Conservation (phyloP, 2,329 filamentous ascomycete genomes). For the Colletotrichum lupini region DNA sequence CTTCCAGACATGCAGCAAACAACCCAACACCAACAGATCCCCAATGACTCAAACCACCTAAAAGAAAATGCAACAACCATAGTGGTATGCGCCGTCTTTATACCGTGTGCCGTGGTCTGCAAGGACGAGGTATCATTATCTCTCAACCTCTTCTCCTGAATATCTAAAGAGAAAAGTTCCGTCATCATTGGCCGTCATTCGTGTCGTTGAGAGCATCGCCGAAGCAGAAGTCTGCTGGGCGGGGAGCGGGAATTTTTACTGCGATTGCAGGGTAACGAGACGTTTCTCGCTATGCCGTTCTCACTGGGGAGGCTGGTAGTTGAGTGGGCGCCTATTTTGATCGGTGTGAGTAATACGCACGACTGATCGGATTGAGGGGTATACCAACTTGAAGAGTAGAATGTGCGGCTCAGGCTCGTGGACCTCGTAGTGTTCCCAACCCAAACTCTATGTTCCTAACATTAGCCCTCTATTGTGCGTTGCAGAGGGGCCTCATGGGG, state of each 20-base stretch:
- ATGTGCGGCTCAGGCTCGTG: slow-evolving; percentile 99
- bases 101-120: slow-evolving; percentile 28
- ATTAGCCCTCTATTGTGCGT: slow-evolving; percentile 13
- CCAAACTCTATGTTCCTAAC: slow-evolving; percentile 77
- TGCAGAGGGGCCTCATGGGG: neutral
- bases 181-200: slow-evolving; percentile 37
- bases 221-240: slow-evolving; percentile 21
- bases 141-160: slow-evolving; percentile 31
- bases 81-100: slow-evolving; percentile 34
- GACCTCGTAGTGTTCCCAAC: slow-evolving; percentile 99
- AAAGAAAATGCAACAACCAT: slow-evolving; percentile 35
- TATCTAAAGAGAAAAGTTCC: slow-evolving; percentile 40
- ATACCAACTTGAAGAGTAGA: slow-evolving; percentile 92
- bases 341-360: neutral
- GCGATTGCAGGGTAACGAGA: slow-evolving; percentile 29
- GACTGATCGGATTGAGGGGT: neutral
- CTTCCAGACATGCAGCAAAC: slow-evolving; percentile 33
- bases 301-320: slow-evolving; percentile 80
- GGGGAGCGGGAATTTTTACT: slow-evolving; percentile 23
- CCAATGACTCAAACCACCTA: slow-evolving; percentile 33
- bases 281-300: slow-evolving; percentile 39
- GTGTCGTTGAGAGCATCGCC: slow-evolving; percentile 32
- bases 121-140: slow-evolving; percentile 33
- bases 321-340: slow-evolving; percentile 76
- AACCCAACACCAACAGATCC: slow-evolving; percentile 31